Evolutionary conservation across 2,329 filamentous ascomycete species (phyloP), one percentile per base, ranked within the genome.

Genomic region (Dryadomyces sulphureus): DNA sequence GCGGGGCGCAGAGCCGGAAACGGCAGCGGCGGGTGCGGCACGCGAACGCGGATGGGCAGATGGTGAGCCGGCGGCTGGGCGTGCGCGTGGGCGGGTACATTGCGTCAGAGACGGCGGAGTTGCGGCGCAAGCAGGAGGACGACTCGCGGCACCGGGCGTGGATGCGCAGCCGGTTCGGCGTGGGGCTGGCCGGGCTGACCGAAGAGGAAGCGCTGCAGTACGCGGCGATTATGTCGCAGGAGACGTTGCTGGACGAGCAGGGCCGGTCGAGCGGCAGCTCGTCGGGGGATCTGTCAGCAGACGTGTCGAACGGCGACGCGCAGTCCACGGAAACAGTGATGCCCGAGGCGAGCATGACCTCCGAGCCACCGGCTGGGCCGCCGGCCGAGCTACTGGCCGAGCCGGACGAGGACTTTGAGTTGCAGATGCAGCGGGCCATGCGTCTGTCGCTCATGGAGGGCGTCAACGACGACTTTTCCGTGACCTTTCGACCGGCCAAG

Each of bases 1-100:
- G 45, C 30, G 79, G 87, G 50, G 77, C 81, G 49, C 75, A 81
- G 43, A 79, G 79, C 47, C 84, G 76, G 51, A 94, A 93, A 62
- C 82, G 88, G 16, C 79, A 92, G 62, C 82, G 88, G n/a, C 80
- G 79, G 8, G 65, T 81, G 14, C 81, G 86, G 34, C 80, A 86
- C 48, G 75, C 78, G 1, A 79, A 76, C 48, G 58, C 69, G 6
- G 70, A 76, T 47, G 69, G 70, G n/a, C 70, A 68, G 20, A 54
- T 66, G 7, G 63, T 63, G 16, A 67, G 65, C 45, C 70, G 73
- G 39, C 67, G 72, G 5, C 62, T 81, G 19, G 75, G 84, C 38
- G 80, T 77, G 17, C 79, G 82, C 21, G 69, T 94, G 32, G 77
- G 80, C 49, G 81, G 82, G 52, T 89, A 89, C 57, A 96, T 96